These are phyloP conservation scores for Chrysoporthe deuterocubensis DNA, from an alignment of 2,329 filamentous ascomycete genomes.

Conservation along the genomic window DNA sequence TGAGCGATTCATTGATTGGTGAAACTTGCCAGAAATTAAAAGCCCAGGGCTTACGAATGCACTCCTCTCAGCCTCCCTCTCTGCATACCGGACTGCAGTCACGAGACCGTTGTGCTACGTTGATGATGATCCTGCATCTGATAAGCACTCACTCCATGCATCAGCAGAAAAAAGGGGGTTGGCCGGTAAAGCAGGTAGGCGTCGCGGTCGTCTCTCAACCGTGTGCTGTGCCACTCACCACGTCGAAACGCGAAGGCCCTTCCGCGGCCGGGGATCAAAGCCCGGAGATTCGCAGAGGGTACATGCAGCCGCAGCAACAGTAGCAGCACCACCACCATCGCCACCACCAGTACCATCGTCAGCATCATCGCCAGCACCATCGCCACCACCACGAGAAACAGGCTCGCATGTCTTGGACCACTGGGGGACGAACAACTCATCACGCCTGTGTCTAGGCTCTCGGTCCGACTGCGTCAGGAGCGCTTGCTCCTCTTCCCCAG, in stretches of 20 bases:
- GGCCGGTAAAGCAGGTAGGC: not conserved
- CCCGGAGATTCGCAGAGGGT: not conserved
- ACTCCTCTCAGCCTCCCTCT: not conserved
- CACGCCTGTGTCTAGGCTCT: not conserved
- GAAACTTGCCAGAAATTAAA: not conserved
- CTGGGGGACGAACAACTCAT: not conserved
- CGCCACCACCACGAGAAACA: not conserved
- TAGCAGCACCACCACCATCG: not conserved
- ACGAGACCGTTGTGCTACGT: slow-evolving; percentile 4
- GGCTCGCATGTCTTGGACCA: not conserved
- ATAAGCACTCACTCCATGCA: not conserved
- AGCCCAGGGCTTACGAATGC: slow-evolving; percentile 3
- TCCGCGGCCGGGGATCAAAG: slow-evolving; percentile 9
- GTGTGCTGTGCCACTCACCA: slow-evolving; percentile 4
- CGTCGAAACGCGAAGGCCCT: not conserved
- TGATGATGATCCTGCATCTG: not conserved
- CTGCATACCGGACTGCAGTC: not conserved
- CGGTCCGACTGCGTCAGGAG: not conserved
- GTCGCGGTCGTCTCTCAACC: not conserved
- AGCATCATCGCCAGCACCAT: no score
- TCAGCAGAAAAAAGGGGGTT: not conserved
- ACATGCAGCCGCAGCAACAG: not conserved
- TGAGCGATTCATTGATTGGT: not conserved
- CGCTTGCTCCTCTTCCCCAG: not conserved
- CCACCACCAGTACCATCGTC: no score